phyloP scores from a whole-genome alignment of 2,329 filamentous ascomycete species.

The Cytospora piceae region DNA sequence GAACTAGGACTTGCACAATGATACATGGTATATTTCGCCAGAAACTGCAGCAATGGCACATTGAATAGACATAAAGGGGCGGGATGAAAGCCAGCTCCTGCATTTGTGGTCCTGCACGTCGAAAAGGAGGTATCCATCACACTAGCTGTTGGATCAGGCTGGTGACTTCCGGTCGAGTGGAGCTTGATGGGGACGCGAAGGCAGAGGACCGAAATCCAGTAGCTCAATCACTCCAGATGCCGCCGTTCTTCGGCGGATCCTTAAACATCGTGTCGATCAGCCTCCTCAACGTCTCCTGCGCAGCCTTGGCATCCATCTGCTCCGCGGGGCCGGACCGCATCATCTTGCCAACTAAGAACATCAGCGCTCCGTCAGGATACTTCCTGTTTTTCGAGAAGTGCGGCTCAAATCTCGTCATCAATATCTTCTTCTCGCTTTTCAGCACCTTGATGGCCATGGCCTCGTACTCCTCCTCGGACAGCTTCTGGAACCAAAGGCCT shows the following conservation, averaged over 20 bases:
- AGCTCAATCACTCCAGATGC: background rate
- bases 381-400: conserved; percentile 39
- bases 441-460: conserved; percentile 50
- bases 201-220: too few relatives aligned
- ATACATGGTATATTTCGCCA: background rate
- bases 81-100: background rate
- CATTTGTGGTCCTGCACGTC: background rate
- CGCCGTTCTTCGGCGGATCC: background rate
- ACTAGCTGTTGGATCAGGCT: background rate
- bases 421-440: conserved; percentile 50
- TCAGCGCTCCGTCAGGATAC: conserved; percentile 62
- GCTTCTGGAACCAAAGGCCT: conserved; percentile 59
- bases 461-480: conserved; percentile 52
- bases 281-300: conserved; percentile 50
- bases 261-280: conserved; percentile 35
- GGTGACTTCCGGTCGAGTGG: background rate
- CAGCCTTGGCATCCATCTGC: conserved; percentile 56
- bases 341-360: conserved; percentile 64
- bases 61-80: background rate
- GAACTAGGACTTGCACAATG: background rate
- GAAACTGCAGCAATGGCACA: background rate
- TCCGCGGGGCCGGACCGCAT: conserved; percentile 58
- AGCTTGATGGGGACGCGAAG: background rate
- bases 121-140: background rate
- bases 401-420: conserved; percentile 48